Base-by-base conservation (phyloP, 257 asterid genomes). In the Primulina huaijiensis region DNA sequence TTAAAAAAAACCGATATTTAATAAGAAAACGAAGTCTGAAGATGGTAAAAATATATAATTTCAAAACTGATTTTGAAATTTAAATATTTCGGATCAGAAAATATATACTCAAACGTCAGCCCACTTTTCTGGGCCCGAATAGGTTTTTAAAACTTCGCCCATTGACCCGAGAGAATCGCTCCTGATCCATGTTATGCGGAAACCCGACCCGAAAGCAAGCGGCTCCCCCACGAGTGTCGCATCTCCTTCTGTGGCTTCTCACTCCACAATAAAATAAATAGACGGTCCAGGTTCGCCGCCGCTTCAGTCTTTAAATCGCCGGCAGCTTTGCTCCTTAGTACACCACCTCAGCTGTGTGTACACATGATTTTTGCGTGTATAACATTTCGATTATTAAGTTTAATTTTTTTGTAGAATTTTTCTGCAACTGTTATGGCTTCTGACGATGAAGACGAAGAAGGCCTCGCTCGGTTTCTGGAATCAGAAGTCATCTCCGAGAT, bases 401-500 rank as follows among this genome's bases (percentile, higher is more conserved):
- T 43, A 9, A 40, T 12, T 43, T 43, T 72, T 21, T 20, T 10
- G 17, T 3, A n/a, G 19, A 14, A 16, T 50, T 50, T 50, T 35
- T 67, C 7, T 64, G 77, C 69, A 23, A 94, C 34, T 31, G 7
- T 31, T 31, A 31, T 89, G 95, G 92, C 86, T 68, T 85, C 90
- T n/a, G 97, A 91, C 64, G 97, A 94, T 67, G 99, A 94, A 61
- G 96, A 80, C 60, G 96, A 84, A 73, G 96, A 84, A 73, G 75
- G 69, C 67, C 96, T 94, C 63, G 97, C 85, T 53, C 85, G 83
- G 65, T 94, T 86, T 76, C 95, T 94, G 50, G 97, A 94, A 83
- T 80, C 89, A 7, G 99, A 94, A 70, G 81, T 91, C 66, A 89
- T 89, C 60, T 77, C 87, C 2, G 88, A 76, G 63, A 35, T 84